phyloP scores from a whole-genome alignment of 1,284 basidiomycete species.

The Pseudozyma thailandica region DNA sequence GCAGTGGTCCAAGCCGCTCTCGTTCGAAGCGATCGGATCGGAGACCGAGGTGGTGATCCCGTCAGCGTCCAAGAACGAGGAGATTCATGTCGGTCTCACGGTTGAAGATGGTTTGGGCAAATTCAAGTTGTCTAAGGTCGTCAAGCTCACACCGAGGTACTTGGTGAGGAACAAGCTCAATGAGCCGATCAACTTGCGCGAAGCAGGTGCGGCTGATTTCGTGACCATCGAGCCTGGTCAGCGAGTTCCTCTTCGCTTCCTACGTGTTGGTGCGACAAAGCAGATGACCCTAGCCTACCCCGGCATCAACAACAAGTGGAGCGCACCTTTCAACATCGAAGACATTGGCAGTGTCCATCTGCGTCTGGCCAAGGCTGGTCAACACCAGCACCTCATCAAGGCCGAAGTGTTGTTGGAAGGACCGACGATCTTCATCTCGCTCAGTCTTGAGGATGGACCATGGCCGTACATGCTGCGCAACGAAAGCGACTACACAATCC shows the following conservation, averaged over 20 bases:
- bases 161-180: conserved; percentile 84
- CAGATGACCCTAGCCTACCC: conserved; percentile 84
- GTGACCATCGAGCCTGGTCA: conserved; percentile 71
- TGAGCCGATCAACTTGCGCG: conserved; percentile 81
- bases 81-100: conserved; percentile 87
- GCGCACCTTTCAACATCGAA: conserved; percentile 86
- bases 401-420: conserved; percentile 86
- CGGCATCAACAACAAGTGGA: conserved; percentile 87
- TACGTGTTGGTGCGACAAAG: conserved; percentile 73
- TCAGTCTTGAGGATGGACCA: conserved; percentile 75
- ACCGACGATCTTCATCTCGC: conserved; percentile 86
- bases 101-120: conserved; percentile 89
- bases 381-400: conserved; percentile 75
- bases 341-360: conserved; percentile 89
- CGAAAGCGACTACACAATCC: conserved; percentile 79
- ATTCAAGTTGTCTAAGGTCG: conserved; percentile 95
- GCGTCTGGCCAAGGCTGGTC: conserved; percentile 71
- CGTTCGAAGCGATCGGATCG: conserved; percentile 83
- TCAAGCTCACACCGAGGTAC: conserved; percentile 91
- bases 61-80: conserved; percentile 77
- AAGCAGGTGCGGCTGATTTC: conserved; percentile 76
- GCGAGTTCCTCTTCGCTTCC: conserved; percentile 77
- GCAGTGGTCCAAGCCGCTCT: conserved; percentile 78
- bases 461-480: conserved; percentile 96
- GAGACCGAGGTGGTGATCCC: conserved; percentile 85